phyloP scores from a whole-genome alignment of 2,329 filamentous ascomycete species.

The Hyphodiscus sp. region DNA sequence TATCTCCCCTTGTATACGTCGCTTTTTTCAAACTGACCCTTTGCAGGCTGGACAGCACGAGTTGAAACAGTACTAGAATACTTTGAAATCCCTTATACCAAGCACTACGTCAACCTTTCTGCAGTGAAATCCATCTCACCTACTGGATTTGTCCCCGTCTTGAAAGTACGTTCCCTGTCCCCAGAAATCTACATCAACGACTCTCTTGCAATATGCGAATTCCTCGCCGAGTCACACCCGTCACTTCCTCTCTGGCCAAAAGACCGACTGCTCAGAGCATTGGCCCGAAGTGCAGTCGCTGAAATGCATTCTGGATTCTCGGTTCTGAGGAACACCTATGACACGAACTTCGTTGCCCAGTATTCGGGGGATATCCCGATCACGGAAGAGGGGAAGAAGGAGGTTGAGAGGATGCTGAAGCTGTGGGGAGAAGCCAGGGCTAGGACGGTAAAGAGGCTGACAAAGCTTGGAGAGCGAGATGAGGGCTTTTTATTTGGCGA shows the following conservation, averaged over 20 bases:
- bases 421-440: conserved; percentile 22
- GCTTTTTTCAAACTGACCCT: background rate
- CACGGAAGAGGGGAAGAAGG: conserved; percentile 15
- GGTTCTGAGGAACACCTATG: conserved; percentile 10
- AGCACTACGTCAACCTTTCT: background rate
- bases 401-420: conserved; percentile 20
- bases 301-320: conserved; percentile 16
- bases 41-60: conserved; percentile 11
- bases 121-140: conserved; percentile 30
- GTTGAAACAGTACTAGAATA: conserved; percentile 11
- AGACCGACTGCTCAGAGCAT: conserved; percentile 19
- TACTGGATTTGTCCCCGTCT: conserved; percentile 37
- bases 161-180: conserved; percentile 27
- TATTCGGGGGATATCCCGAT: conserved; percentile 24
- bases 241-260: conserved; percentile 35
- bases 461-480: conserved; percentile 20
- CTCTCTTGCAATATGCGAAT: conserved; percentile 43
- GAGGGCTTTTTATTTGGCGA: conserved; percentile 26
- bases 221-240: conserved; percentile 38
- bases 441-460: conserved; percentile 7
- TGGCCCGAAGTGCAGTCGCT: conserved; percentile 9
- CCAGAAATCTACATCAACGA: conserved; percentile 36
- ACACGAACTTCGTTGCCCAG: conserved; percentile 20
- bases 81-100: conserved; percentile 9
- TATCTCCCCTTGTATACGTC: background rate